A percentile compares a stretch with the other conserved stretches of the same genome.
Evolutionary conservation across 306 rosid species (phyloP).

Genomic region (Albizia julibrissin): DNA sequence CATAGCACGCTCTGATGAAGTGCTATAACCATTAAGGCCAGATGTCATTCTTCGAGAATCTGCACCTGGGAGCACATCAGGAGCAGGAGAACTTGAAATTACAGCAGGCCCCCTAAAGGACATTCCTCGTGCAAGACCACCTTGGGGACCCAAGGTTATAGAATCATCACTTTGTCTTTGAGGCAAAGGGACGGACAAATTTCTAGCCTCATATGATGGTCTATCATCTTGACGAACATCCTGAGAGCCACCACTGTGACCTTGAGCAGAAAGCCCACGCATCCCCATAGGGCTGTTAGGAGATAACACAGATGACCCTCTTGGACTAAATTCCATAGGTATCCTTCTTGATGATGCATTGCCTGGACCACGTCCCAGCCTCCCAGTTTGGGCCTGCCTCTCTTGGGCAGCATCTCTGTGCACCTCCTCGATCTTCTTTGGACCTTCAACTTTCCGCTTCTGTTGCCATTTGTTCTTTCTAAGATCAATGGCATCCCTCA

Average conservation of each 20-base stretch:
- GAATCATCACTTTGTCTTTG: slow-evolving; percentile 71
- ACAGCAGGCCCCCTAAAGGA: slow-evolving; percentile 75
- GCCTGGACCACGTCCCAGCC: slow-evolving; percentile 75
- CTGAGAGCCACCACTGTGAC: slow-evolving; percentile 71
- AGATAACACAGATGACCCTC: slow-evolving; percentile 68
- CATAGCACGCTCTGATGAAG: slow-evolving; percentile 46
- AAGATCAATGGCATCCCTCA: slow-evolving; percentile 83
- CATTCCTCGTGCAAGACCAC: slow-evolving; percentile 97
- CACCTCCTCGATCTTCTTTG: slow-evolving; percentile 94
- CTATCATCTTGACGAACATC: slow-evolving; percentile 75
- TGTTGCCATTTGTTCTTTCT: slow-evolving; percentile 95
- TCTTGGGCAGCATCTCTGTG: slow-evolving; percentile 98
- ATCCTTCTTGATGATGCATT: slow-evolving; percentile 63
- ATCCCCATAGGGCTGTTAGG: slow-evolving; percentile 62
- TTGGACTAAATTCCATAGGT: slow-evolving; percentile 64
- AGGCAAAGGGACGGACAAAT: slow-evolving; percentile 53
- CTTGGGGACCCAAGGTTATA: slow-evolving; percentile 90
- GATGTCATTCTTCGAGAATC: slow-evolving; percentile 49
- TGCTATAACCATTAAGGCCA: slow-evolving; percentile 63
- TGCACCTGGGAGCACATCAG: slow-evolving; percentile 41
- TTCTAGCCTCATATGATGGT: slow-evolving; percentile 67
- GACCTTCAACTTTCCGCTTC: slow-evolving; percentile 95
- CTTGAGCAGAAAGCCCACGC: slow-evolving; percentile 63
- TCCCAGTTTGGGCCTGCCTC: slow-evolving; percentile 74
- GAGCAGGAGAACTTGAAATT: slow-evolving; percentile 38